phyloP scores from a whole-genome alignment of 495 filamentous ascomycete species.

The Platismatia glauca region DNA sequence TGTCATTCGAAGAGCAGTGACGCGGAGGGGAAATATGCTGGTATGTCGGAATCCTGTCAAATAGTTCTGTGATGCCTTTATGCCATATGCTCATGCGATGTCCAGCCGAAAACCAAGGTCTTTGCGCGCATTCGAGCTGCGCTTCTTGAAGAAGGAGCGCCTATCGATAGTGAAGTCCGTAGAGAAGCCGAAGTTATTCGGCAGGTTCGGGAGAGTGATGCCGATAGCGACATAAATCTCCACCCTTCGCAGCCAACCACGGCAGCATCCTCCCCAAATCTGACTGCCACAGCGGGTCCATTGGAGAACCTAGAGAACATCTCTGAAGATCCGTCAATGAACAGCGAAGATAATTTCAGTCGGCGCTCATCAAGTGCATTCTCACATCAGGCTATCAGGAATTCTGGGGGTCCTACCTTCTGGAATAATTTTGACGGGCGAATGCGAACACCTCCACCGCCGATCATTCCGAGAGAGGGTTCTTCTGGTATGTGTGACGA shows the following conservation, averaged over 20 bases:
- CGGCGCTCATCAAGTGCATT: conserved; percentile 55
- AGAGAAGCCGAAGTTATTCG: conserved; percentile 91
- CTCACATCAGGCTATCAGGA: conserved; percentile 59
- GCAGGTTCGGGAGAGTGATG: conserved; percentile 74
- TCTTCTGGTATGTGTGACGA: conserved; percentile 66
- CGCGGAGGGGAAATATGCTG: conserved; percentile 77
- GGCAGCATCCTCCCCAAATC: conserved; percentile 39
- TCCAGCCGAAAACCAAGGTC: conserved; percentile 82
- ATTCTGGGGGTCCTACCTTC: conserved; percentile 63
- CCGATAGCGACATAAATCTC: conserved; percentile 35
- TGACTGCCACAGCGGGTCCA: conserved; percentile 22
- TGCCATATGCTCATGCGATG: conserved; percentile 16
- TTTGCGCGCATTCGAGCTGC: conserved; percentile 90
- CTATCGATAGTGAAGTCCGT: conserved; percentile 77
- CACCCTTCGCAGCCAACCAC: conserved; percentile 35
- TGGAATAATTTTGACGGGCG: conserved; percentile 68
- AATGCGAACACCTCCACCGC: conserved; percentile 58
- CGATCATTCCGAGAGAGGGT: conserved; percentile 44
- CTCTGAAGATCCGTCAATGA: conserved; percentile 53
- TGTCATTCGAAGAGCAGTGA: conserved; percentile 60
- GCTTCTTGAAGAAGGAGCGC: conserved; percentile 76
- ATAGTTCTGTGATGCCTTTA: background rate
- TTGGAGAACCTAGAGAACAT: conserved; percentile 48
- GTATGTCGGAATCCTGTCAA: conserved; percentile 40
- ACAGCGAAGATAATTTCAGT: conserved; percentile 36